phyloP scores from a whole-genome alignment of 2,329 filamentous ascomycete genomes.

The Neofusicoccum kwambonambiense region DNA sequence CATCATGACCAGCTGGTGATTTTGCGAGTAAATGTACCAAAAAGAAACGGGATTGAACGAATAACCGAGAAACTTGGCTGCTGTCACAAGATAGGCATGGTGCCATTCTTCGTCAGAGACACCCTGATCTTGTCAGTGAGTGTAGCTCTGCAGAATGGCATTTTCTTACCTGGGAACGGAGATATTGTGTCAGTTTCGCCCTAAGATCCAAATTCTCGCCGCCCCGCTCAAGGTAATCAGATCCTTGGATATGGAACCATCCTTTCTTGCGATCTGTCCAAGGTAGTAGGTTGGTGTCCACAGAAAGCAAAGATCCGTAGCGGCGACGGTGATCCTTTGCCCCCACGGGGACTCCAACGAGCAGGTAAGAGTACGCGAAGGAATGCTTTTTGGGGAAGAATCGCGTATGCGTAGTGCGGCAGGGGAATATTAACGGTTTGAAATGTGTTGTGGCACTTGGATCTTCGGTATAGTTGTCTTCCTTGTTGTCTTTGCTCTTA shows the following conservation, averaged over 20 bases:
- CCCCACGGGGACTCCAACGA: conserved; percentile 66
- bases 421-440: conserved; percentile 58
- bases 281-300: conserved; percentile 25
- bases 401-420: conserved; percentile 63
- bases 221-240: conserved; percentile 62
- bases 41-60: conserved; percentile 76
- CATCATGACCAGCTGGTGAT: conserved; percentile 60
- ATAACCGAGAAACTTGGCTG: conserved; percentile 66
- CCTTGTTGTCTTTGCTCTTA: background rate
- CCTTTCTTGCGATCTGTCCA: conserved; percentile 31
- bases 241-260: conserved; percentile 62
- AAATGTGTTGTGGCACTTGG: conserved; percentile 18
- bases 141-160: background rate
- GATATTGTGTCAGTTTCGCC: conserved; percentile 61
- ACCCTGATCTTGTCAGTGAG: conserved; percentile 42
- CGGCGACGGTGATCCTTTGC: conserved; percentile 46
- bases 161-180: conserved; percentile 53
- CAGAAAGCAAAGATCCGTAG: conserved; percentile 57
- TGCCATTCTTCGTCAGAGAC: conserved; percentile 61
- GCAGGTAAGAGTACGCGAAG: conserved; percentile 70
- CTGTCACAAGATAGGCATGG: conserved; percentile 69
- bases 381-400: conserved; percentile 66
- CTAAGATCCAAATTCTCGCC: conserved; percentile 54
- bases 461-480: background rate
- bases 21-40: conserved; percentile 70